Conservation (phyloP, 1,284 basidiomycete species). For the Ceratobasidium sp. region DNA sequence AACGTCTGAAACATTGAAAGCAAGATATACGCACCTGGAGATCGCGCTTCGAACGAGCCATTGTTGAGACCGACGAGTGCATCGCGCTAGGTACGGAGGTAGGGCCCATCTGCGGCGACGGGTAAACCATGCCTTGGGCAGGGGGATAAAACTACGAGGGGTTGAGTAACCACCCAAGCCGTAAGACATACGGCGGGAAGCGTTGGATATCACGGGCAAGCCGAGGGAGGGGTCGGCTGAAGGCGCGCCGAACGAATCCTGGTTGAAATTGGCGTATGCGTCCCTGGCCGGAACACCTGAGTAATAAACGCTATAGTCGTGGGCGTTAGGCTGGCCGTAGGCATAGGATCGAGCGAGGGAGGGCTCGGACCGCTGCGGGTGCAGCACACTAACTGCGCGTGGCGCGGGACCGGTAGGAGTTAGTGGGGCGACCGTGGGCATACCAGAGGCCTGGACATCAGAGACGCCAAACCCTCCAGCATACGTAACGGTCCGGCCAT, state of each 20-base stretch:
- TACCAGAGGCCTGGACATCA: constrained; percentile 28
- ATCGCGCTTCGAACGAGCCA: no score
- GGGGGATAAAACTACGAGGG: constrained; percentile 70
- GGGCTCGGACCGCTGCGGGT: constrained; percentile 33
- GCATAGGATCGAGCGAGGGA: not conserved
- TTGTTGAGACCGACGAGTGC: no score
- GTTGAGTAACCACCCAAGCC: not conserved
- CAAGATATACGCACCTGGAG: no score
- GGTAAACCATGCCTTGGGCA: constrained; percentile 60
- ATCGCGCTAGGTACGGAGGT: no score
- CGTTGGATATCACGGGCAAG: constrained; percentile 60
- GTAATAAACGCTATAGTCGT: no score
- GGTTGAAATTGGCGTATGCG: constrained; percentile 16
- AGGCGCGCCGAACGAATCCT: constrained; percentile 64
- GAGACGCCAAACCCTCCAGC: constrained; percentile 31
- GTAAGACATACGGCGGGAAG: constrained; percentile 51
- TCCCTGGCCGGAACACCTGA: not conserved
- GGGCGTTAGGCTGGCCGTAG: no score
- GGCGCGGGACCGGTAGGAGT: constrained; percentile 13
- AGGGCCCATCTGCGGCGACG: no score
- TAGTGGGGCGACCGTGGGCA: constrained; percentile 29
- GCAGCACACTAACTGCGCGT: constrained; percentile 18
- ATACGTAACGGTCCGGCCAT: constrained; percentile 35
- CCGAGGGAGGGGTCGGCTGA: constrained; percentile 67
- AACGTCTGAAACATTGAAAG: no score